Evolutionary conservation across 805 yeast genomes (phyloP).

Genomic region (Cyberlindnera bimundalis): DNA sequence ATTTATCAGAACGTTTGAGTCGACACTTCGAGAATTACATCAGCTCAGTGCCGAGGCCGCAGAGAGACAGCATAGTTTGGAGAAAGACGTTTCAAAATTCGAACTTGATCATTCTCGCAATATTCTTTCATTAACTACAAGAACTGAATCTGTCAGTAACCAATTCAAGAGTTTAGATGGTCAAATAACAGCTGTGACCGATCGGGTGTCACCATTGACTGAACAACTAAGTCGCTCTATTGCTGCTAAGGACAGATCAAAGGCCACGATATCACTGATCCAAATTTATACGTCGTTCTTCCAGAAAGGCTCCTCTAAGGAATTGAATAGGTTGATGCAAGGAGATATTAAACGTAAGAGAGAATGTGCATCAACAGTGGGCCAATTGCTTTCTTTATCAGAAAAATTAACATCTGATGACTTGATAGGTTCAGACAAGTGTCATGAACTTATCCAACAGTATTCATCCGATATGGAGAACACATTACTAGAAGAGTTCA

Average conservation of each 20-base stretch:
- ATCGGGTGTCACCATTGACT: conserved; percentile 65
- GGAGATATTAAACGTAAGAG: conserved; percentile 51
- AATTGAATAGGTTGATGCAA: conserved; percentile 56
- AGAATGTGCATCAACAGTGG: conserved; percentile 66
- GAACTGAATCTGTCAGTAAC: conserved; percentile 42
- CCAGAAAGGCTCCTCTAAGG: conserved; percentile 42
- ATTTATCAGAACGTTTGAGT: conserved; percentile 88
- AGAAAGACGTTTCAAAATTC: conserved; percentile 51
- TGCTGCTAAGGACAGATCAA: conserved; percentile 68
- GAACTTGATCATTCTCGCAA: conserved; percentile 68
- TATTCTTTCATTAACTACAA: conserved; percentile 51
- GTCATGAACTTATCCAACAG: conserved; percentile 50
- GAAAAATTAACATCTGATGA: conserved; percentile 58
- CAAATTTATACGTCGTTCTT: conserved; percentile 75
- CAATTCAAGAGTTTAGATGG: conserved; percentile 50
- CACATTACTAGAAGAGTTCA: conserved; percentile 64
- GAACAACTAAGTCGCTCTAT: conserved; percentile 65
- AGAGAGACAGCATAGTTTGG: conserved; percentile 47
- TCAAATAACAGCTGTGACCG: conserved; percentile 53
- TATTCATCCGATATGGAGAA: conserved; percentile 77
- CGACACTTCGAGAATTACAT: conserved; percentile 70
- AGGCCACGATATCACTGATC: conserved; percentile 67
- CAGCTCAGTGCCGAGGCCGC: conserved; percentile 55
- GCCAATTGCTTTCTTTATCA: conserved; percentile 62
- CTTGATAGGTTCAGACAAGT: conserved; percentile 38